A percentile compares a stretch with the other conserved stretches of the same genome.
Conservation (phyloP, 371 early-diverging fungal species). For the Mucor racemosus region DNA sequence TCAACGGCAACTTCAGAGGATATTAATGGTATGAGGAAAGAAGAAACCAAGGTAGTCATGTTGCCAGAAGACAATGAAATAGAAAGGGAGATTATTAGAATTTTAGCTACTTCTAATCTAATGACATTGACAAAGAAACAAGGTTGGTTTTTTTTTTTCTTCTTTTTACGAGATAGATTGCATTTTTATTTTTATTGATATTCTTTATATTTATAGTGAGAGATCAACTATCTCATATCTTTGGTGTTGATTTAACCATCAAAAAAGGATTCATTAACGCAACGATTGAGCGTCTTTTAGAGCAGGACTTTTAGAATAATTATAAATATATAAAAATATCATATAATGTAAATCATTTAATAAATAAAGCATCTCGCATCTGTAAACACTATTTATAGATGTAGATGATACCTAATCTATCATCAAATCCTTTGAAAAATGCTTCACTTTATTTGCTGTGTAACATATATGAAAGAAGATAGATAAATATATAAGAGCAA, state of each 20-base stretch:
- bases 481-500: too few relatives aligned
- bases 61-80: constrained; percentile 89
- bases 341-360: not conserved
- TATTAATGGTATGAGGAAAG: not conserved
- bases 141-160: constrained; percentile 40
- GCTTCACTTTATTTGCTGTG: too few relatives aligned
- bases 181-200: too few relatives aligned
- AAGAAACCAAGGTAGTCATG: constrained; percentile 41
- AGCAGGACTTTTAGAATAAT: constrained; percentile 32
- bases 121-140: constrained; percentile 84
- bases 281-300: constrained; percentile 72
- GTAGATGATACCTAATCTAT: too few relatives aligned
- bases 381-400: too few relatives aligned
- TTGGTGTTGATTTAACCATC: constrained; percentile 81
- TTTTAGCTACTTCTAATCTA: constrained; percentile 78
- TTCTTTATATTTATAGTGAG: constrained; percentile 63
- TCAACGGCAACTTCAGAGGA: not conserved
- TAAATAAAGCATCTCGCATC: not conserved
- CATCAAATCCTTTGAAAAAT: too few relatives aligned
- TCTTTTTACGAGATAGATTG: not conserved
- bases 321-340: not conserved
- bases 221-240: constrained; percentile 72
- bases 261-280: constrained; percentile 87
- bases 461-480: too few relatives aligned
- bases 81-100: constrained; percentile 74